phyloP scores from a whole-genome alignment of 805 yeast species.

The Candida stauntonica region DNA sequence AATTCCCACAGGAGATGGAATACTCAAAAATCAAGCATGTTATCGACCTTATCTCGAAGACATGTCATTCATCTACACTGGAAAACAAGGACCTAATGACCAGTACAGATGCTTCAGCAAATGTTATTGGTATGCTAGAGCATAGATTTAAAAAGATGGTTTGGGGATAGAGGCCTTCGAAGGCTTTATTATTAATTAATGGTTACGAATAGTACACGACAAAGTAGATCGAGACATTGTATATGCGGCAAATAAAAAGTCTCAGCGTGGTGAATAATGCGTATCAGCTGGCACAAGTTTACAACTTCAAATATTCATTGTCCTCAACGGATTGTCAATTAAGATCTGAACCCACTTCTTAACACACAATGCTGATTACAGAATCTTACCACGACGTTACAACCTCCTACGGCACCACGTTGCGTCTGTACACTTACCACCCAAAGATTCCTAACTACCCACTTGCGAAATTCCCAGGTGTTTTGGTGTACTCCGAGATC shows the following conservation, averaged over 20 bases:
- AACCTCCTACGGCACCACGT: slow-evolving; percentile 62
- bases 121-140: slow-evolving; percentile 33
- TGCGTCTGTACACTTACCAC: slow-evolving; percentile 61
- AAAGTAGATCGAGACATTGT: background rate
- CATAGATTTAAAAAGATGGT: slow-evolving; percentile 34
- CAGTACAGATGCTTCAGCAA: slow-evolving; percentile 33
- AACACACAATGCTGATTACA: slow-evolving; percentile 53
- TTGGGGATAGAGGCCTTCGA: slow-evolving; percentile 39
- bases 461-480: slow-evolving; percentile 77
- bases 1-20: slow-evolving; percentile 26
- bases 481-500: slow-evolving; percentile 72
- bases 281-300: too few species aligned
- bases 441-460: slow-evolving; percentile 73
- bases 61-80: slow-evolving; percentile 22
- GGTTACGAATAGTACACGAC: too few species aligned
- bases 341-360: background rate
- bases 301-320: too few species aligned
- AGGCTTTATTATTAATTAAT: too few species aligned
- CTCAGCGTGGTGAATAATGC: background rate
- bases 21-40: slow-evolving; percentile 21
- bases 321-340: too few species aligned
- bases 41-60: slow-evolving; percentile 24
- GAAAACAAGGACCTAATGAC: slow-evolving; percentile 32
- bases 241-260: background rate
- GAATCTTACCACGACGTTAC: slow-evolving; percentile 61